Evolutionary conservation across 2,329 filamentous ascomycete species (phyloP).

Genomic region (Colletotrichum lini): DNA sequence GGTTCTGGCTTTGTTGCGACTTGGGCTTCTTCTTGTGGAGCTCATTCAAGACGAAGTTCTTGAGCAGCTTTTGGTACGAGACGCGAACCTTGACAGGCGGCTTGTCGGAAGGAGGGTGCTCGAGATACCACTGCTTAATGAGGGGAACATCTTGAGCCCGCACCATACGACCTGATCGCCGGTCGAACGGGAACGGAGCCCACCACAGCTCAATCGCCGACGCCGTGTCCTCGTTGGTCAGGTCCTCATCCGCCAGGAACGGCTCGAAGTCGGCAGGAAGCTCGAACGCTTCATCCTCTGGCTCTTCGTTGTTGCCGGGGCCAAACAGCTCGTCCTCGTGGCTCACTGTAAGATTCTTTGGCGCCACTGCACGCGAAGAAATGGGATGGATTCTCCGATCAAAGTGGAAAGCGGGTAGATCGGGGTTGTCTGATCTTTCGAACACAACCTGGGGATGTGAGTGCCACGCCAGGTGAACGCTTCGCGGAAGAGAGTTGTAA

Average conservation of each 20-base stretch:
- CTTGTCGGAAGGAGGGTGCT: slow-evolving; percentile 87
- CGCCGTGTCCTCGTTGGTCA: slow-evolving; percentile 90
- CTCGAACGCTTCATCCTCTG: slow-evolving; percentile 87
- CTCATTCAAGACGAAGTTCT: slow-evolving; percentile 96
- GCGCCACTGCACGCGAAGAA: slow-evolving; percentile 91
- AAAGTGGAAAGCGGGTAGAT: slow-evolving; percentile 96
- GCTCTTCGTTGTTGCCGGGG: slow-evolving; percentile 78
- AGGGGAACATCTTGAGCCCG: slow-evolving; percentile 96
- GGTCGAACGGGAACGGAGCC: slow-evolving; percentile 96
- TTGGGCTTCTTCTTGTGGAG: slow-evolving; percentile 96
- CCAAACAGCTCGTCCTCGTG: slow-evolving; percentile 97
- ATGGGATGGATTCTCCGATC: slow-evolving; percentile 98
- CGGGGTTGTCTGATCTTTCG: slow-evolving; percentile 87
- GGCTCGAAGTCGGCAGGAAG: slow-evolving; percentile 86
- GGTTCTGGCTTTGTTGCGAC: slow-evolving; percentile 93
- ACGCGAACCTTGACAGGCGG: slow-evolving; percentile 98
- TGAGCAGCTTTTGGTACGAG: slow-evolving; percentile 97
- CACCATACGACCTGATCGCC: slow-evolving; percentile 95
- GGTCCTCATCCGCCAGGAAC: slow-evolving; percentile 89
- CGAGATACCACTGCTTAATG: slow-evolving; percentile 98
- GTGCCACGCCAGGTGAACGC: slow-evolving; percentile 94
- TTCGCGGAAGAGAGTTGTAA: slow-evolving; percentile 96
- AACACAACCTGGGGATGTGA: slow-evolving; percentile 95
- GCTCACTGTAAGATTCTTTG: slow-evolving; percentile 92
- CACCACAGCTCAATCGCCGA: slow-evolving; percentile 97